Conservation (phyloP, 495 filamentous ascomycete species). For the Aspergillus ostianus region DNA sequence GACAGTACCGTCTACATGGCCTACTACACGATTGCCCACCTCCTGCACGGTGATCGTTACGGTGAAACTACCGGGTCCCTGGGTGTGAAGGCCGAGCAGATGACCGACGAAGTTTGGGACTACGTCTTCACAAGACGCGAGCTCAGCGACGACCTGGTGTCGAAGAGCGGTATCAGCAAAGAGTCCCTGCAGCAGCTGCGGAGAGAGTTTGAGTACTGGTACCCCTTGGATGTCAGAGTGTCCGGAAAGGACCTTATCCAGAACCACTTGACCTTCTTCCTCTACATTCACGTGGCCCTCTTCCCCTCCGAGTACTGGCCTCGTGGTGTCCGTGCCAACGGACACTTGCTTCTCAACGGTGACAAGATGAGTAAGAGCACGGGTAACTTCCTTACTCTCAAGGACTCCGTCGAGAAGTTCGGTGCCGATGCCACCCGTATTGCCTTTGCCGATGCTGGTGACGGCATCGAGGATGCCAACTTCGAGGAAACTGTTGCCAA, state of each 20-base stretch:
- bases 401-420: conserved; percentile 84
- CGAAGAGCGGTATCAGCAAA: conserved; percentile 66
- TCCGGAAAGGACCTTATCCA: conserved; percentile 86
- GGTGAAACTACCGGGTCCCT: conserved; percentile 67
- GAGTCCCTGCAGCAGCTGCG: conserved; percentile 73
- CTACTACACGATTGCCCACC: conserved; percentile 93
- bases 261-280: conserved; percentile 93
- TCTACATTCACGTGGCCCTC: conserved; percentile 91
- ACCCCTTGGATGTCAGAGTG: conserved; percentile 82
- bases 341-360: conserved; percentile 89
- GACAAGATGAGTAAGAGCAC: conserved; percentile 97
- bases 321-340: conserved; percentile 77
- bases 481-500: conserved; percentile 95
- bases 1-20: conserved; percentile 95
- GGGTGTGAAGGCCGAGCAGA: conserved; percentile 74
- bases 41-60: conserved; percentile 78
- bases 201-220: conserved; percentile 94
- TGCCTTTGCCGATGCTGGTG: conserved; percentile 90
- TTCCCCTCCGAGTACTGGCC: conserved; percentile 89
- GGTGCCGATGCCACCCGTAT: conserved; percentile 91
- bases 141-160: conserved; percentile 59
- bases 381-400: conserved; percentile 92
- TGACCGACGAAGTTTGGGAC: conserved; percentile 97
- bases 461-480: conserved; percentile 94
- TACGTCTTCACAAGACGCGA: conserved; percentile 76